Conservation (phyloP, 2,329 filamentous ascomycete genomes). For the Amphichorda felina region DNA sequence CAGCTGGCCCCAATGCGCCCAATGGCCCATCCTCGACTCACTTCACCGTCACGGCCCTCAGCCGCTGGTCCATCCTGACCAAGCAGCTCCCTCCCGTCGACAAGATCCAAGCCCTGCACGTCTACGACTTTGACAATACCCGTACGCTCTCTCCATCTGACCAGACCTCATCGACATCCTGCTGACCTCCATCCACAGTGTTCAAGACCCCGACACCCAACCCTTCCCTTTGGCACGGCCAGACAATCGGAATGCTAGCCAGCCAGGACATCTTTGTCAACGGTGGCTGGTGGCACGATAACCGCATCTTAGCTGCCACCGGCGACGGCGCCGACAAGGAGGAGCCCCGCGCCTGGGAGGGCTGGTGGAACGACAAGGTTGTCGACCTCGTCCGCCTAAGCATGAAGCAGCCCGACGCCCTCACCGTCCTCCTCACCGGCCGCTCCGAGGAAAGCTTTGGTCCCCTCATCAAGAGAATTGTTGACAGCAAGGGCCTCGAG, state of each 20-base stretch:
- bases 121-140: slow-evolving; percentile 98
- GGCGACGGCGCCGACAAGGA: slow-evolving; percentile 74
- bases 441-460: slow-evolving; percentile 67
- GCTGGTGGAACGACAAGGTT: slow-evolving; percentile 95
- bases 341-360: slow-evolving; percentile 73
- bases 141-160: slow-evolving; percentile 34
- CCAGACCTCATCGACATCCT: background rate
- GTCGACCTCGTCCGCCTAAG: slow-evolving; percentile 69
- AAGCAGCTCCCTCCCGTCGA: slow-evolving; percentile 58
- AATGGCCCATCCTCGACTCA: no score
- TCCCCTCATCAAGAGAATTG: slow-evolving; percentile 71
- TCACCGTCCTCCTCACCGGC: slow-evolving; percentile 81
- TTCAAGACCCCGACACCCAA: slow-evolving; percentile 90
- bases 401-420: slow-evolving; percentile 70
- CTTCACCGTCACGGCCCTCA: no score
- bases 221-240: slow-evolving; percentile 70
- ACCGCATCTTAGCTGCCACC: slow-evolving; percentile 71
- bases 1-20: slow-evolving; percentile 31
- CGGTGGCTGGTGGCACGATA: slow-evolving; percentile 97
- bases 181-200: slow-evolving; percentile 34
- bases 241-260: slow-evolving; percentile 66
- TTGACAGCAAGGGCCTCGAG: slow-evolving; percentile 62
- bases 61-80: slow-evolving; percentile 68
- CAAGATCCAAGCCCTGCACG: slow-evolving; percentile 67
- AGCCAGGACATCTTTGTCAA: slow-evolving; percentile 65